A percentile compares a stretch with the other conserved stretches of the same genome.
Evolutionary conservation across 2,329 filamentous ascomycete species (phyloP).

Genomic region (Diaporthe vaccinii): DNA sequence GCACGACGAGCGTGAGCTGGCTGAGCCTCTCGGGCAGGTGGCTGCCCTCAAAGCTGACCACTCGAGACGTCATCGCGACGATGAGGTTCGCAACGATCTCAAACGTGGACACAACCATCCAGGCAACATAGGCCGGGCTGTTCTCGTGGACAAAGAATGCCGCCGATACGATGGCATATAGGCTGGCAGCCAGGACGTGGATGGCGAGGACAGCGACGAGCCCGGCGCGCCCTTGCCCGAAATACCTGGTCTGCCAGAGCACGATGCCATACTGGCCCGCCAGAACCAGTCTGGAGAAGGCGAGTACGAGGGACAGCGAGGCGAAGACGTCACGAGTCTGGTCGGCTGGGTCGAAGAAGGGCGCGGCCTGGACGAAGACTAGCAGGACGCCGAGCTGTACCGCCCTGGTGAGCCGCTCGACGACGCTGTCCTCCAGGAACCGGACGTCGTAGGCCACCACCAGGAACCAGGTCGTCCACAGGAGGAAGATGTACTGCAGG

Average conservation of each 20-base stretch:
- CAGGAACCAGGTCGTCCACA: constrained; percentile 30
- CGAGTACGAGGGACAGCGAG: constrained; percentile 17
- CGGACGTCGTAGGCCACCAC: constrained; percentile 24
- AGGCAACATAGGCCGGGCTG: constrained; percentile 25
- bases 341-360: constrained; percentile 8
- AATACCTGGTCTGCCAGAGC: constrained; percentile 24
- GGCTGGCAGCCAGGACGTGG: constrained; percentile 8
- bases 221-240: constrained; percentile 6
- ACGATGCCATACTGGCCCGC: constrained; percentile 26
- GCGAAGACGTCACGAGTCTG: constrained; percentile 22
- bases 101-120: constrained; percentile 22
- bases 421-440: constrained; percentile 28
- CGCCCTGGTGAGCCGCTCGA: constrained; percentile 27
- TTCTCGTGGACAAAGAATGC: constrained; percentile 17
- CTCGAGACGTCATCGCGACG: constrained; percentile 17
- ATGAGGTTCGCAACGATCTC: constrained; percentile 23
- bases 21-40: constrained; percentile 23
- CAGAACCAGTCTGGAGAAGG: constrained; percentile 25
- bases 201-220: constrained; percentile 16
- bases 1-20: constrained; percentile 23
- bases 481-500: constrained; percentile 28
- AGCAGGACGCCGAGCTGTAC: constrained; percentile 18
- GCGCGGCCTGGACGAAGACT: constrained; percentile 21
- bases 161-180: constrained; percentile 20
- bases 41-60: constrained; percentile 25